phyloP scores from a whole-genome alignment of 2,329 filamentous ascomycete genomes.

The Fusarium haematococcum region DNA sequence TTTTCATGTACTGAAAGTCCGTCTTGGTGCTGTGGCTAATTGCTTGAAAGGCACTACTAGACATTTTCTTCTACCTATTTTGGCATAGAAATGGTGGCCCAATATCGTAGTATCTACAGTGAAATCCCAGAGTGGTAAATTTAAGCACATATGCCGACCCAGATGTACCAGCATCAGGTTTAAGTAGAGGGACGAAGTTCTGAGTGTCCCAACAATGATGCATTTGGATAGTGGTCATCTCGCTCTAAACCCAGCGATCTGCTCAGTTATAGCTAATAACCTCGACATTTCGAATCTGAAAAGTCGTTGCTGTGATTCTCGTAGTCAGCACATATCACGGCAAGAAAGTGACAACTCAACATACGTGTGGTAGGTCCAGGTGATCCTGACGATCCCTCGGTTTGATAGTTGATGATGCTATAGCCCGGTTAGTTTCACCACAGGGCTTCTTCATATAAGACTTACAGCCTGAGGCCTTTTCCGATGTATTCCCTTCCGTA shows the following conservation, averaged over 20 bases:
- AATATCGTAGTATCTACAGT: not conserved
- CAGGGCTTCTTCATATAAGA: not conserved
- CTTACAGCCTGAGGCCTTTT: slow-evolving; percentile 26
- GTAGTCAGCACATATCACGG: not conserved
- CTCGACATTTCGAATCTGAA: slow-evolving; percentile 27
- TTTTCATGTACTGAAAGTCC: not conserved
- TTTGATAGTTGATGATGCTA: slow-evolving; percentile 34
- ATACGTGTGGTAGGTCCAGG: slow-evolving; percentile 25
- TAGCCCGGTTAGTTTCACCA: not conserved
- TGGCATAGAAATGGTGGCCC: not conserved
- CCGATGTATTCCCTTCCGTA: slow-evolving; percentile 33
- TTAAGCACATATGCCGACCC: not conserved
- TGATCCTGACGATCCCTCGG: slow-evolving; percentile 29
- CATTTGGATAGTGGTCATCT: not conserved
- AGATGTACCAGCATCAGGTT: not conserved
- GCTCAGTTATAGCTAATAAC: slow-evolving; percentile 30
- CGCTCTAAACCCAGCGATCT: not conserved
- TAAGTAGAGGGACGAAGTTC: not conserved
- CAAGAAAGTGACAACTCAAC: not conserved
- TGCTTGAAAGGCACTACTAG: not conserved
- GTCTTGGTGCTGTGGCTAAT: not conserved
- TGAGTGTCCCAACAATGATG: not conserved
- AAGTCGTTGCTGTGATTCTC: slow-evolving; percentile 11
- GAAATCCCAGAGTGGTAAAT: not conserved
- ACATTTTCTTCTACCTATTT: not conserved